Base-by-base conservation (phyloP, 148 eudicot genomes). In the Chenopodium quinoa region DNA sequence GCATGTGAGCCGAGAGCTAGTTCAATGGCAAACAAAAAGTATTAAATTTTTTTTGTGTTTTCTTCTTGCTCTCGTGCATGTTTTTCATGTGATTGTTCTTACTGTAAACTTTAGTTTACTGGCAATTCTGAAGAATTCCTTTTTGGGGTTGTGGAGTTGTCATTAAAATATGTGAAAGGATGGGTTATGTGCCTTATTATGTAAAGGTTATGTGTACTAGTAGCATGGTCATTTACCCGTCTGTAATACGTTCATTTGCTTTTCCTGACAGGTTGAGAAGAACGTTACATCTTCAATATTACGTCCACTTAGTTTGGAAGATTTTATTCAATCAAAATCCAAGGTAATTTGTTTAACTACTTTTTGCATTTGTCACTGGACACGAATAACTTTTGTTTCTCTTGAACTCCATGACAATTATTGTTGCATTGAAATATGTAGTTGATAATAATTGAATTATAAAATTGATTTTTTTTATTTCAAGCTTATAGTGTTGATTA, bases 271-370 rank as follows among this genome's bases (percentile, higher is more conserved):
- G 97, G 90, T 84, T 86, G 86, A n/a, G n/a, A 81, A 78, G 60
- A 75, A 73, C 78, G 92, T 79, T 73, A 79, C 58, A 64, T 73
- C 88, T 79, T 29, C 93, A 13, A 82, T 46, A 52, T 83, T 94
- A 65, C 90, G 99, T 80, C 91, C 98, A 32, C 98, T 96, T 69
- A 84, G 81, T 82, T 81, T 94, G 88, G 95, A 96, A 67, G 99
- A 96, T 85, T 96, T 94, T 73, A 83, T 92, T 81, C 88, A 92
- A 83, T 88, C 99, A 23, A 96, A 94, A 88, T 89, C 95, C 74
- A 96, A 93, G 99, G 99, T 94, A 85, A 81, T 46, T 56, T 32
- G 2, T 34, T n/a, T 9, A 40, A 10, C 54, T 22, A 32, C 56
- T 40, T 46, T 62, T 63, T 9, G 65, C 73, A 40, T 17, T 71